phyloP scores from a whole-genome alignment of 179 eudicot species.

The Vitellaria paradoxa region DNA sequence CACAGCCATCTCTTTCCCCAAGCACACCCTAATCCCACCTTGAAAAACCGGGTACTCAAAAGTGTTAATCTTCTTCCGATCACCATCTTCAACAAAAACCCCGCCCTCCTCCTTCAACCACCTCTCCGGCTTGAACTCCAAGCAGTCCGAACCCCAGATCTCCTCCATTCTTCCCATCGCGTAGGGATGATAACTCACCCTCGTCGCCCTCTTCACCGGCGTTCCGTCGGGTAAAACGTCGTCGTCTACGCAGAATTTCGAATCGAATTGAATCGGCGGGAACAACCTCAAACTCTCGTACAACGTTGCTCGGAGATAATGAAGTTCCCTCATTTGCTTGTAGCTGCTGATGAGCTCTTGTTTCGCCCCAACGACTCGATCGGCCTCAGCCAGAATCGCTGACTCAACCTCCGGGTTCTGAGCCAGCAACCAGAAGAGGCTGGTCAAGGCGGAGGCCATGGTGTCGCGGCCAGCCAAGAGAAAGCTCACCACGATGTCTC shows the following conservation, averaged over 20 bases:
- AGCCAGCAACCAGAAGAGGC: constrained; percentile 38
- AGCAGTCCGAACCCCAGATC: constrained; percentile 66
- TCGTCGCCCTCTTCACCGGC: constrained; percentile 35
- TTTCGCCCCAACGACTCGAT: constrained; percentile 24
- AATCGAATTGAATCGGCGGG: constrained; percentile 66
- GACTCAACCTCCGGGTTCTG: constrained; percentile 25
- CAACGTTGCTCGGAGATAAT: constrained; percentile 48
- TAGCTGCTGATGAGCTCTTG: not conserved
- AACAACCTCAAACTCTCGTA: constrained; percentile 59
- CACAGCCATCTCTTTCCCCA: constrained; percentile 75
- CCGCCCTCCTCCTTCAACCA: constrained; percentile 50
- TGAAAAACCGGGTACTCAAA: constrained; percentile 68
- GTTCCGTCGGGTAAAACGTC: constrained; percentile 49
- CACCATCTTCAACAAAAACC: constrained; percentile 28
- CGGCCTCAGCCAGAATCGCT: constrained; percentile 29
- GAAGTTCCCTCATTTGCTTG: constrained; percentile 35
- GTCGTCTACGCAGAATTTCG: constrained; percentile 42
- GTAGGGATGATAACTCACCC: constrained; percentile 59
- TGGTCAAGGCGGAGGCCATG: constrained; percentile 43
- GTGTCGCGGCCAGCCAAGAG: constrained; percentile 62
- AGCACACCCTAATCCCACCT: constrained; percentile 64
- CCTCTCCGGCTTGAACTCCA: constrained; percentile 64
- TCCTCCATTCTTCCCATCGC: constrained; percentile 69
- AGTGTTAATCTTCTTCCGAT: constrained; percentile 15
- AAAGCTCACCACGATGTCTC: constrained; percentile 57